Base-by-base conservation (phyloP, 2,329 filamentous ascomycete species). In the Diaporthe aspalathi region DNA sequence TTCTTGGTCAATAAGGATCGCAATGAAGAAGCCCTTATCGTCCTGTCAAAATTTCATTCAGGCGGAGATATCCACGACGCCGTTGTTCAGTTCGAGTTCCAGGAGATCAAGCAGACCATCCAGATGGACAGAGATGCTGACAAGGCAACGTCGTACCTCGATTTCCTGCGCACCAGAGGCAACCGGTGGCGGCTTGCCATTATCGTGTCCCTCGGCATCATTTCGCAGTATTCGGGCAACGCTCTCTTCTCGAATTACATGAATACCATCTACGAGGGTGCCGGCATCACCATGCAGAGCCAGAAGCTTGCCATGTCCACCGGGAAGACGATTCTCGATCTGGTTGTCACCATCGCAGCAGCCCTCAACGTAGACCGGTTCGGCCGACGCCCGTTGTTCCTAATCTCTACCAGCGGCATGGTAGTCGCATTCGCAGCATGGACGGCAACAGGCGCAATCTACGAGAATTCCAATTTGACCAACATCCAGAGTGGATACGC, bases 191-290 rank as follows among this genome's bases (percentile, higher is more conserved):
- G 90, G 32, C 81, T 91, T 47, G 82, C 86, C 49, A 86, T 91
- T 62, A 82, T 90, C 54, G 78, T 90, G 50, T 90, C 87, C 1
- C 83, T 91, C 14, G 89, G 88, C 76, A 80, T 91, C 73, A 90
- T 91, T 76, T 90, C 88, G 0, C 89, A 91, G 77, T 91, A 90
- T 79, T 89, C 86, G 57, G 89, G 90, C 24, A 91, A 91, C 76
- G 89, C 87, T 35, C 81, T 91, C 1, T 88, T 91, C 75, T 89
- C 85, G 68, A 91, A 91, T 79, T 91, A 91, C 76, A 88, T 89
- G 75, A 86, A 88, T 63, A 83, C 85, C 67, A 86, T 91, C 73
- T 90, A 90, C 78, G 82, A 85, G 54, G 85, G 85, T 60, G 88
- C 88, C 52, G 89, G 89, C 54, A 90, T 91, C 75, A 87, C 76